Conservation (phyloP, 108 stramenopile species). For the Nitzschia sp. region DNA sequence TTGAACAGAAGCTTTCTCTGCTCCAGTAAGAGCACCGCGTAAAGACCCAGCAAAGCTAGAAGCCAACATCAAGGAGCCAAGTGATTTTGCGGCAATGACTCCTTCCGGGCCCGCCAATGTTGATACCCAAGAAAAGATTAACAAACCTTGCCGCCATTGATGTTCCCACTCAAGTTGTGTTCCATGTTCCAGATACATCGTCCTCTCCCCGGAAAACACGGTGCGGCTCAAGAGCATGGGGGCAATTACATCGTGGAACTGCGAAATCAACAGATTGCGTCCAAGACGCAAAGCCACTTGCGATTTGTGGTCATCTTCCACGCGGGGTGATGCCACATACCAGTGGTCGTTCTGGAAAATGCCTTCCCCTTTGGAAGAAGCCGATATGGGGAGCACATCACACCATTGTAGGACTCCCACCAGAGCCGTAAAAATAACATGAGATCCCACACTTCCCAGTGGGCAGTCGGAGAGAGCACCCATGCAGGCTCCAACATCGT, state of each 20-base stretch:
- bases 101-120: slow-evolving; percentile 77
- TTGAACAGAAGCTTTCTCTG: slow-evolving; percentile 5
- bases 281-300: slow-evolving; percentile 68
- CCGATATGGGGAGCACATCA: slow-evolving; percentile 46
- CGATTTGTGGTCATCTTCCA: slow-evolving; percentile 47
- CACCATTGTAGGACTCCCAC: slow-evolving; percentile 71
- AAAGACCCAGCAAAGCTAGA: slow-evolving; percentile 74
- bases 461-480: slow-evolving; percentile 72
- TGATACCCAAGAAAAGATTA: slow-evolving; percentile 75
- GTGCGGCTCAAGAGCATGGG: slow-evolving; percentile 79
- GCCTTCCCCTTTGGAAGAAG: no score
- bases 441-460: slow-evolving; percentile 65
- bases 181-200: slow-evolving; percentile 14
- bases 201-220: slow-evolving; percentile 54
- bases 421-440: slow-evolving; percentile 64
- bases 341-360: neutral
- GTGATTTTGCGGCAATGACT: slow-evolving; percentile 47
- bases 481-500: slow-evolving; percentile 77
- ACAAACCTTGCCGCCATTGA: slow-evolving; percentile 70
- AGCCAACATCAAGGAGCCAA: slow-evolving; percentile 65
- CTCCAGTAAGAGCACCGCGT: slow-evolving; percentile 15
- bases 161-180: slow-evolving; percentile 56
- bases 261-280: slow-evolving; percentile 65
- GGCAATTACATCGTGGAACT: slow-evolving; percentile 81
- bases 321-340: slow-evolving; percentile 3